phyloP scores from a whole-genome alignment of 2,329 filamentous ascomycete genomes.

The Ceratocystiopsis sp. region DNA sequence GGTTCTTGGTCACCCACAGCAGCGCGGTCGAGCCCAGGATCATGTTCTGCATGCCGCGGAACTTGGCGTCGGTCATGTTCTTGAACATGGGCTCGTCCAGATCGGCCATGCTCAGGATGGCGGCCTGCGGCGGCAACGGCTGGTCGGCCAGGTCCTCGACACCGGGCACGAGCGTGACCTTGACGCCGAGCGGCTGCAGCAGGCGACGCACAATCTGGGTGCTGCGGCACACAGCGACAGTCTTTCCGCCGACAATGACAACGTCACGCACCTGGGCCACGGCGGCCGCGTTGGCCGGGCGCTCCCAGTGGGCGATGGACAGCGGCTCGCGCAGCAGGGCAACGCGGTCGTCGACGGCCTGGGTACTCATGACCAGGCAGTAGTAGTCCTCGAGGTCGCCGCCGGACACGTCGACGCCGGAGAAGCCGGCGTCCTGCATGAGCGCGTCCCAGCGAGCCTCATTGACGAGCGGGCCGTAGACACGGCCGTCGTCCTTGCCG shows the following conservation, averaged over 20 bases:
- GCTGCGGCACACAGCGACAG: neutral
- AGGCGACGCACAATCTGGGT: constrained; percentile 4
- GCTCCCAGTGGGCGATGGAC: neutral
- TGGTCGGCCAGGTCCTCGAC: constrained; percentile 1
- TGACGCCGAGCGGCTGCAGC: constrained; percentile 1
- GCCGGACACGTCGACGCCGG: constrained; percentile 9
- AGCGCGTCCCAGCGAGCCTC: constrained; percentile 10
- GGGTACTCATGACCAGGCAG: constrained; percentile 10
- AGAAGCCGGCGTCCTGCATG: constrained; percentile 12
- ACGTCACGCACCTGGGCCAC: constrained; percentile 3
- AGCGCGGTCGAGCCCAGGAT: constrained; percentile 4
- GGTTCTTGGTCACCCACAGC: constrained; percentile 13
- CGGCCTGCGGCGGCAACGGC: neutral
- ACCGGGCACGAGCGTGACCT: neutral
- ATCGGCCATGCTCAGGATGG: constrained; percentile 12
- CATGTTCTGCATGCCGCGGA: constrained; percentile 9
- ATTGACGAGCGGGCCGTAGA: constrained; percentile 5
- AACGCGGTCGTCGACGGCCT: constrained; percentile 12
- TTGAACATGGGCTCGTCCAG: constrained; percentile 14
- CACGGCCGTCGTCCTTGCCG: constrained; percentile 6
- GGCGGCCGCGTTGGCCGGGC: neutral
- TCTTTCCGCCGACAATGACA: constrained; percentile 10
- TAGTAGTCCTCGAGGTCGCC: constrained; percentile 5
- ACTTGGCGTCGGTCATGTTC: constrained; percentile 7
- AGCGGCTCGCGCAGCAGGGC: constrained; percentile 10